Evolutionary conservation across 2,329 filamentous ascomycete species (phyloP).

Genomic region (Eutypa lata): DNA sequence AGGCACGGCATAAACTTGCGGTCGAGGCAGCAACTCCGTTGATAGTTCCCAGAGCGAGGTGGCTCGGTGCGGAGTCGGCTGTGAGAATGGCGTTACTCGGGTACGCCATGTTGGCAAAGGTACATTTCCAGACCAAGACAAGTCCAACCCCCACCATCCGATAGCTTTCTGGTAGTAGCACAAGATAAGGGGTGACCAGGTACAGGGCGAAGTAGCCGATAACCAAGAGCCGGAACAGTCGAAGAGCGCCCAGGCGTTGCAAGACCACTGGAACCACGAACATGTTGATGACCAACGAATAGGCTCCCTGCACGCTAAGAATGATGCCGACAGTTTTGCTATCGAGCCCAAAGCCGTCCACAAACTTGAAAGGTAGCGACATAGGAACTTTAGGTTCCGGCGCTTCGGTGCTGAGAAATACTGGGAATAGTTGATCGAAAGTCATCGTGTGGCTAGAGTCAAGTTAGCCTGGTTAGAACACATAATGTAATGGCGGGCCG

Average conservation of each 20-base stretch:
- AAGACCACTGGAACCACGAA: slow-evolving; percentile 80
- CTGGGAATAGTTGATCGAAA: slow-evolving; percentile 88
- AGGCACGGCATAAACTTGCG: slow-evolving; percentile 81
- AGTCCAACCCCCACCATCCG: slow-evolving; percentile 74
- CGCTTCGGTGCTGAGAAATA: slow-evolving; percentile 74
- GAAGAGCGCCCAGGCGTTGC: slow-evolving; percentile 71
- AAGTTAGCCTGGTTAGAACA: slow-evolving; percentile 7
- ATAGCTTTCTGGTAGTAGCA: slow-evolving; percentile 70
- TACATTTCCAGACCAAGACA: slow-evolving; percentile 87
- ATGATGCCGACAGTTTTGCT: slow-evolving; percentile 85
- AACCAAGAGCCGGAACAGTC: slow-evolving; percentile 78
- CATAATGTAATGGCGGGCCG: slow-evolving; percentile 3
- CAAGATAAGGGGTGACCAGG: slow-evolving; percentile 81
- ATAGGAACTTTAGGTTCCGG: slow-evolving; percentile 46
- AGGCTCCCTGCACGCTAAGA: slow-evolving; percentile 82
- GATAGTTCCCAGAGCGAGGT: slow-evolving; percentile 81
- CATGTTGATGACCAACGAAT: slow-evolving; percentile 84
- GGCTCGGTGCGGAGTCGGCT: slow-evolving; percentile 81
- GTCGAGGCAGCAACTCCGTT: slow-evolving; percentile 91
- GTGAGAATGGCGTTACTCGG: slow-evolving; percentile 87
- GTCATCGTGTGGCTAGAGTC: slow-evolving; percentile 83
- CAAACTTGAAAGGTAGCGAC: slow-evolving; percentile 81
- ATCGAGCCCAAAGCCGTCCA: slow-evolving; percentile 78
- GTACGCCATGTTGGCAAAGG: slow-evolving; percentile 86
- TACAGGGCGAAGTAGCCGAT: slow-evolving; percentile 86